These are phyloP conservation scores for Keqinozyma sinolaborantium DNA, from an alignment of 1,139 yeast species.

Conservation along the genomic window DNA sequence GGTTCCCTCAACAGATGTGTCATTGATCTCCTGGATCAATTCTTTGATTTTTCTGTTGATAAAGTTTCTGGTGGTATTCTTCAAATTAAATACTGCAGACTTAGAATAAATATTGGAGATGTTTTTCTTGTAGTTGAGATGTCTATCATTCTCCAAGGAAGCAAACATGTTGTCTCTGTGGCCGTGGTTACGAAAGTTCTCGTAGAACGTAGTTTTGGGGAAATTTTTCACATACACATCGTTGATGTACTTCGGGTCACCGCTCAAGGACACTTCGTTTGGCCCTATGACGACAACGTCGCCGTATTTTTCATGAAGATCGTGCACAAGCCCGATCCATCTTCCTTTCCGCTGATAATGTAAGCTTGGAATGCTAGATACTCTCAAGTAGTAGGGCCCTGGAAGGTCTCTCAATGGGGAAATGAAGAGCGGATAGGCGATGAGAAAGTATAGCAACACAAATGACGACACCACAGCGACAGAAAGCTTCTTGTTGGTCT, in stretches of 20 bases:
- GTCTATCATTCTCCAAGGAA: slow-evolving; percentile 45
- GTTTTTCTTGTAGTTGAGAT: slow-evolving; percentile 46
- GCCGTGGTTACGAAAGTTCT: slow-evolving; percentile 60
- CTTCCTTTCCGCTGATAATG: slow-evolving; percentile 50
- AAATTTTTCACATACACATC: slow-evolving; percentile 57
- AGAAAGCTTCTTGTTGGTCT: slow-evolving; percentile 3
- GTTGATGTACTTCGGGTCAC: slow-evolving; percentile 44
- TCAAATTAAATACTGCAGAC: slow-evolving; percentile 30
- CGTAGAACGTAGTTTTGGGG: slow-evolving; percentile 60
- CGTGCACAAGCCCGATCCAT: slow-evolving; percentile 49
- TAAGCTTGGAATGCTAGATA: slow-evolving; percentile 43
- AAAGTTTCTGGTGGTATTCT: slow-evolving; percentile 23
- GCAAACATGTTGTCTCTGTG: slow-evolving; percentile 55
- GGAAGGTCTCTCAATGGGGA: slow-evolving; percentile 56
- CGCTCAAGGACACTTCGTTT: slow-evolving; percentile 56
- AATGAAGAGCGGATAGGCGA: slow-evolving; percentile 42
- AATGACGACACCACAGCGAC: slow-evolving; percentile 1
- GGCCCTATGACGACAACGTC: slow-evolving; percentile 61
- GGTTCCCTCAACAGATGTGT: slow-evolving; percentile 29
- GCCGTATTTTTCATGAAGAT: slow-evolving; percentile 56
- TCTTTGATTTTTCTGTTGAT: slow-evolving; percentile 22
- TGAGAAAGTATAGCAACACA: slow-evolving; percentile 21
- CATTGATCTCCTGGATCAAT: slow-evolving; percentile 23
- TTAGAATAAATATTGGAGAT: slow-evolving; percentile 51
- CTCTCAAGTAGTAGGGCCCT: slow-evolving; percentile 55